Evolutionary conservation across 2,329 filamentous ascomycete genomes (phyloP).

Genomic region (Alternaria sp.): DNA sequence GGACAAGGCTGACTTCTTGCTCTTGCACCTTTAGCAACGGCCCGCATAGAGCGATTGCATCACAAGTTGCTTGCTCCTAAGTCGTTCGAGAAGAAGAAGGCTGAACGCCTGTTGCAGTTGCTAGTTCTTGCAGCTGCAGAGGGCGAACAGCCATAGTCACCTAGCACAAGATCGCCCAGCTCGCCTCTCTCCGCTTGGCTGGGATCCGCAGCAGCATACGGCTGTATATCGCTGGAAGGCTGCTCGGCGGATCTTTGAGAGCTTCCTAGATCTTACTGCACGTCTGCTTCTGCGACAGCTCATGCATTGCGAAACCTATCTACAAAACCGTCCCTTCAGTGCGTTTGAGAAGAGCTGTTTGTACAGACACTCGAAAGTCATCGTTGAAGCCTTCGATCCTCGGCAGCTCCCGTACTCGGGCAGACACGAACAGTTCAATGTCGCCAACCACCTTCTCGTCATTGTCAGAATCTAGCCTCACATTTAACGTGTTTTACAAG

Average conservation of each 20-base stretch:
- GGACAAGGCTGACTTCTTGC: conserved; percentile 35
- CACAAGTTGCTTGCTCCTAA: neutral
- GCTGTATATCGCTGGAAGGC: conserved; percentile 39
- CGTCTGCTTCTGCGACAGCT: conserved; percentile 22
- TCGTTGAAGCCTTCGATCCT: conserved; percentile 18
- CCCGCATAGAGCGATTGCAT: conserved; percentile 21
- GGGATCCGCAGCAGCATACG: conserved; percentile 42
- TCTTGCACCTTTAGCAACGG: conserved; percentile 33
- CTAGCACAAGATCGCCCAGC: conserved; percentile 23
- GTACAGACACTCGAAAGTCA: conserved; percentile 17
- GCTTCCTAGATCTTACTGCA: conserved; percentile 14
- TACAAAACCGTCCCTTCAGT: conserved; percentile 49
- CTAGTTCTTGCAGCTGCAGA: neutral
- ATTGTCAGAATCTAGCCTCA: conserved; percentile 38
- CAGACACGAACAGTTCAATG: conserved; percentile 37
- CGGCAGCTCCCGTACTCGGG: conserved; percentile 31
- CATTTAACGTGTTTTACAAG: too few species aligned
- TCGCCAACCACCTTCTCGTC: conserved; percentile 30
- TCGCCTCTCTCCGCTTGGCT: conserved; percentile 19
- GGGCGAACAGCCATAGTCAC: neutral
- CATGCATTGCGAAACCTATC: conserved; percentile 38
- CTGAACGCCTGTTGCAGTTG: conserved; percentile 7
- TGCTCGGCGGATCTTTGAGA: conserved; percentile 31
- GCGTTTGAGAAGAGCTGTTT: conserved; percentile 26
- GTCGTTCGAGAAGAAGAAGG: neutral